These are phyloP conservation scores for Sporothrix globosa DNA, from an alignment of 2,329 filamentous ascomycete genomes.

Conservation along the genomic window DNA sequence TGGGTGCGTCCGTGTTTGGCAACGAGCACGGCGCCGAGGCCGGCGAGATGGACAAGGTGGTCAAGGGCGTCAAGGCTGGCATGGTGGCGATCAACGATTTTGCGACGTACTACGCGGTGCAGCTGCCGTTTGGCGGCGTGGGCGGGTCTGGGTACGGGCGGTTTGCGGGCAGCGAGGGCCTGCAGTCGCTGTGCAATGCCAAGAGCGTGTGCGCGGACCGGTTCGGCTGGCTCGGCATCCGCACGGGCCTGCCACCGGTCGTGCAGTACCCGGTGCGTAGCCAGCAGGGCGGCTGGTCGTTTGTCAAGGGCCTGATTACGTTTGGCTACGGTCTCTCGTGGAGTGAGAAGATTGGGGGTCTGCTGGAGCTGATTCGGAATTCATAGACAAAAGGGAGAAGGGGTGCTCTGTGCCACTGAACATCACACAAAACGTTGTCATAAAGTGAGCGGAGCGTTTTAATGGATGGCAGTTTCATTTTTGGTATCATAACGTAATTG, in stretches of 20 bases:
- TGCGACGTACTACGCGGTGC: conserved; percentile 87
- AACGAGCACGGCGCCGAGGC: conserved; percentile 55
- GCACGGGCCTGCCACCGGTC: conserved; percentile 78
- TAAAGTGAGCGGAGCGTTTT: background rate
- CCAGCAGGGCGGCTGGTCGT: conserved; percentile 66
- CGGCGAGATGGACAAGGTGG: conserved; percentile 62
- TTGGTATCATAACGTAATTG: conserved; percentile 21
- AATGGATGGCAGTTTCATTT: conserved; percentile 18
- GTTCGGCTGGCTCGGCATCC: conserved; percentile 60
- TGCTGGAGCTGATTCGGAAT: conserved; percentile 35
- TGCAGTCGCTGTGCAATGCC: conserved; percentile 80
- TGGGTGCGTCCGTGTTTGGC: conserved; percentile 89
- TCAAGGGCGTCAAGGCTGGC: conserved; percentile 72
- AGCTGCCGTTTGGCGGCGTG: conserved; percentile 92
- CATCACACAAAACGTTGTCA: background rate
- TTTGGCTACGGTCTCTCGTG: conserved; percentile 58
- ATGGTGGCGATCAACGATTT: conserved; percentile 98
- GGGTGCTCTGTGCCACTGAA: background rate
- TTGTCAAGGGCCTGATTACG: conserved; percentile 63
- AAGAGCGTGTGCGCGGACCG: conserved; percentile 86
- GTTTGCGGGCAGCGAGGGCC: conserved; percentile 87
- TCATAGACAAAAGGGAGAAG: conserved; percentile 7
- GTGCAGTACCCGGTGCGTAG: conserved; percentile 79
- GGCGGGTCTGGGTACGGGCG: conserved; percentile 87
- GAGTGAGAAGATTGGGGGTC: conserved; percentile 30